phyloP scores from a whole-genome alignment of 331 rosid genomes.

The Acacia concinna region DNA sequence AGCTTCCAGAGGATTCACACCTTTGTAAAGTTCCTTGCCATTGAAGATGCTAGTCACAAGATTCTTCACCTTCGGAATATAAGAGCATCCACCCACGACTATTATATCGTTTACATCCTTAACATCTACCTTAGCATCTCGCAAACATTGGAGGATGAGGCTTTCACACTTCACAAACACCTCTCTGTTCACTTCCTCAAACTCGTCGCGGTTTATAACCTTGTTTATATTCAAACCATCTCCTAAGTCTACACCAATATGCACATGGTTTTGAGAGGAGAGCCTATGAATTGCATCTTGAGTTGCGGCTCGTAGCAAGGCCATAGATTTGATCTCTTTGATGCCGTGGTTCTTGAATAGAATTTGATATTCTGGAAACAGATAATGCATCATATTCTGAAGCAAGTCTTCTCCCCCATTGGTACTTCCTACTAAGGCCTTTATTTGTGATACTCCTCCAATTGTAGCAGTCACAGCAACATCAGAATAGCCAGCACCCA shows the following conservation, averaged over 20 bases:
- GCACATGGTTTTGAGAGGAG: conserved; percentile 49
- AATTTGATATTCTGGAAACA: conserved; percentile 56
- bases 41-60: conserved; percentile 46
- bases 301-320: conserved; percentile 70
- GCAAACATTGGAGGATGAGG: conserved; percentile 64
- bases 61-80: conserved; percentile 64
- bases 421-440: conserved; percentile 76
- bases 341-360: conserved; percentile 50
- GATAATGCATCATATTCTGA: conserved; percentile 74
- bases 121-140: conserved; percentile 61
- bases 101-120: conserved; percentile 67
- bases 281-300: conserved; percentile 74
- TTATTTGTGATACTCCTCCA: conserved; percentile 83
- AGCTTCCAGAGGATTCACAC: conserved; percentile 74
- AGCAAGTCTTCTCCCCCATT: conserved; percentile 94
- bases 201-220: conserved; percentile 56
- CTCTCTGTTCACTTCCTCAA: conserved; percentile 67
- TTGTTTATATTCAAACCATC: conserved; percentile 54
- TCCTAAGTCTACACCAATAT: conserved; percentile 65
- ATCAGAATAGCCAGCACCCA: conserved; percentile 93
- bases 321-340: conserved; percentile 56
- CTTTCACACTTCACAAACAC: conserved; percentile 69
- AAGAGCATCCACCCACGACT: conserved; percentile 77
- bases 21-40: conserved; percentile 55
- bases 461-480: conserved; percentile 77